Conservation (phyloP, 495 filamentous ascomycete species). For the Neurospora sp. region DNA sequence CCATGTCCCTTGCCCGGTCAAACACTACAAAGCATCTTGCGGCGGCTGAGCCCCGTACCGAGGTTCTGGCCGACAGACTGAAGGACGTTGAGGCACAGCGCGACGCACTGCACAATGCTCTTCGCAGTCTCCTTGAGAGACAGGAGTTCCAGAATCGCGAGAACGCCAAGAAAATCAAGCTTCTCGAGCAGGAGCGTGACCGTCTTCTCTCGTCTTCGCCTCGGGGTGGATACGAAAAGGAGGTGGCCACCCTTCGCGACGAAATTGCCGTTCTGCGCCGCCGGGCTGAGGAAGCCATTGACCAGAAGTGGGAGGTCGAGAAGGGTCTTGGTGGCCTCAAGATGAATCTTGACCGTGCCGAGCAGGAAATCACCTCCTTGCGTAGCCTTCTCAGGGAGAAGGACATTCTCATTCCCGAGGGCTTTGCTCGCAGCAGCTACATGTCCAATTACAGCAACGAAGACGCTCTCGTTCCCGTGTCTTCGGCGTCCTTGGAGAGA, state of each 20-base stretch:
- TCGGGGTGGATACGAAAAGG: slow-evolving; percentile 67
- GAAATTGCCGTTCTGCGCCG: slow-evolving; percentile 79
- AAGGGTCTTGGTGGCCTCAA: slow-evolving; percentile 86
- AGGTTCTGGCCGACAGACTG: slow-evolving; percentile 68
- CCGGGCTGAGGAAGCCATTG: slow-evolving; percentile 89
- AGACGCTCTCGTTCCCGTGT: slow-evolving; percentile 27
- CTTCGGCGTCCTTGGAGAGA: slow-evolving; percentile 64
- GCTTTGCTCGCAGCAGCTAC: slow-evolving; percentile 38
- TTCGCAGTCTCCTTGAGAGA: slow-evolving; percentile 78
- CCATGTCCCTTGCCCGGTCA: slow-evolving; percentile 45
- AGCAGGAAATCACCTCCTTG: slow-evolving; percentile 80
- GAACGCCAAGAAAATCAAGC: slow-evolving; percentile 62
- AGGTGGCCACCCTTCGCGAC: slow-evolving; percentile 65
- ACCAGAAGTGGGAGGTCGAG: slow-evolving; percentile 93
- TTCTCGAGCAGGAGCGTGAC: slow-evolving; percentile 70
- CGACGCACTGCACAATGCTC: slow-evolving; percentile 77
- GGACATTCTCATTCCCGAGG: slow-evolving; percentile 61
- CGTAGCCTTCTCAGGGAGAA: slow-evolving; percentile 75
- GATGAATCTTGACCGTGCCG: slow-evolving; percentile 93
- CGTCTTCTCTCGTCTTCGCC: slow-evolving; percentile 59
- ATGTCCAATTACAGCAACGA: slow-evolving; percentile 14
- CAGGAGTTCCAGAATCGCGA: slow-evolving; percentile 74
- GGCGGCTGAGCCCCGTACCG: slow-evolving; percentile 43
- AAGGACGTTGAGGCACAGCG: slow-evolving; percentile 91
- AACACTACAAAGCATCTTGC: slow-evolving; percentile 43